Evolutionary conservation across 2,329 filamentous ascomycete species (phyloP), one percentile per base, ranked within the genome.

Genomic region (Chaetomiaceae sp.): DNA sequence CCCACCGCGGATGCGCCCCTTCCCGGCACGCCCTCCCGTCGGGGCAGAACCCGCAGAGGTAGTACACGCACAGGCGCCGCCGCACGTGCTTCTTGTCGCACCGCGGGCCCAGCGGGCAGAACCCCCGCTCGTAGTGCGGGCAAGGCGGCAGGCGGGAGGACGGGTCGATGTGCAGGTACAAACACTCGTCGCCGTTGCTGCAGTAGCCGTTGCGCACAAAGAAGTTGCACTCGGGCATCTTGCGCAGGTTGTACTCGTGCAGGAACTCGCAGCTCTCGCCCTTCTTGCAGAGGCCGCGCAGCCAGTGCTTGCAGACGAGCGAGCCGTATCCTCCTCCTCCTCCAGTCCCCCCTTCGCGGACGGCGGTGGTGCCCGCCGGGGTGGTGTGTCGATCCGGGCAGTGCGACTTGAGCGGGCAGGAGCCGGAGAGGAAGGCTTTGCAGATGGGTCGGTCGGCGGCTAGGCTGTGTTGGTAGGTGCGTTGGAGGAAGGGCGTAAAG

Each of bases 221-320:
- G 72, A 96, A 95, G 66, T 95, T 95, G 74, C 94, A 99, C 74
- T 97, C 94, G 58, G 94, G 91, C 90, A 97, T 97, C 71, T 94
- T 91, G 59, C 94, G 85, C 62, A 99, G 81, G 73, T 99, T 97
- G 77, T 96, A 99, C 73, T 97, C 94, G 78, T 99, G 94, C 44
- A 97, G 78, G 66, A 97, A 99, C 75, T 99, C 94, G 83, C 94
- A 99, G 62, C 85, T 83, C 67, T 96, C 87, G 64, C 92, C 94
- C 73, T 97, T 97, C 69, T 99, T 99, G 78, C 94, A 99, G 18
- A 99, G 82, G 0, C 91, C 92, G 60, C 95, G 89, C 66, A 97
- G 84, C 85, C 94, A 97, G 78, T 97, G 94, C 75, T 99, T 99
- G 83, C 94, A 99, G 56, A 99, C 92, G 14, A 97, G 83, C 66